These are phyloP conservation scores for Lachnellula arida DNA, from an alignment of 2,329 filamentous ascomycete species.

Conservation along the genomic window DNA sequence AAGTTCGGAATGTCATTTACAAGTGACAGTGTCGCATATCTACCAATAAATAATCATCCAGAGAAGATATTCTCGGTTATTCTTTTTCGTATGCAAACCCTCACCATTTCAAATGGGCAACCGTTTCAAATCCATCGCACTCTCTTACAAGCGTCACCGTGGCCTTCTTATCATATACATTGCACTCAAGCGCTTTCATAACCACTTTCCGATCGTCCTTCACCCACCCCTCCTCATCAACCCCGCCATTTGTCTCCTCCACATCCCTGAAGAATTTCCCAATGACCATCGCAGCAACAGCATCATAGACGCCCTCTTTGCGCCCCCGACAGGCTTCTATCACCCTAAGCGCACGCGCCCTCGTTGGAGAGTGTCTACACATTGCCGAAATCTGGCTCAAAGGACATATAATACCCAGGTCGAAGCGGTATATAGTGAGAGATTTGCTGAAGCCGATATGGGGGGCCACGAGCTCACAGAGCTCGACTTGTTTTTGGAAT, in stretches of 20 bases:
- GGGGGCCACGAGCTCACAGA: constrained; percentile 1
- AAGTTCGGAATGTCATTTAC: too few relatives aligned
- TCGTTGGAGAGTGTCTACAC: not conserved
- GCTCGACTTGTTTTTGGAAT: constrained; percentile 7
- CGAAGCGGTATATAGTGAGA: not conserved
- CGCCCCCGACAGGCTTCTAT: not conserved
- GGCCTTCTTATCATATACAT: not conserved
- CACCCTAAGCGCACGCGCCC: not conserved
- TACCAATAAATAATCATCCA: too few relatives aligned
- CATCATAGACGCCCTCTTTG: not conserved
- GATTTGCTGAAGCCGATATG: not conserved
- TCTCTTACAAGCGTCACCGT: not conserved
- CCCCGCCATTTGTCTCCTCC: not conserved
- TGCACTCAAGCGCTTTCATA: not conserved
- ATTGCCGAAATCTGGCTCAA: not conserved
- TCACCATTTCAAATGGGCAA: not conserved
- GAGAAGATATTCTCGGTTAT: too few relatives aligned
- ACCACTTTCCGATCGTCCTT: not conserved
- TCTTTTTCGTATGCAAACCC: not conserved
- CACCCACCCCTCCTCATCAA: not conserved
- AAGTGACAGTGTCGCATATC: too few relatives aligned
- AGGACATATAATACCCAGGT: not conserved
- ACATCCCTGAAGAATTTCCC: not conserved
- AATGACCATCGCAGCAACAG: not conserved
- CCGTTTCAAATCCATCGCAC: not conserved